phyloP scores from a whole-genome alignment of 1,284 basidiomycete species.

The Mycena sp. region DNA sequence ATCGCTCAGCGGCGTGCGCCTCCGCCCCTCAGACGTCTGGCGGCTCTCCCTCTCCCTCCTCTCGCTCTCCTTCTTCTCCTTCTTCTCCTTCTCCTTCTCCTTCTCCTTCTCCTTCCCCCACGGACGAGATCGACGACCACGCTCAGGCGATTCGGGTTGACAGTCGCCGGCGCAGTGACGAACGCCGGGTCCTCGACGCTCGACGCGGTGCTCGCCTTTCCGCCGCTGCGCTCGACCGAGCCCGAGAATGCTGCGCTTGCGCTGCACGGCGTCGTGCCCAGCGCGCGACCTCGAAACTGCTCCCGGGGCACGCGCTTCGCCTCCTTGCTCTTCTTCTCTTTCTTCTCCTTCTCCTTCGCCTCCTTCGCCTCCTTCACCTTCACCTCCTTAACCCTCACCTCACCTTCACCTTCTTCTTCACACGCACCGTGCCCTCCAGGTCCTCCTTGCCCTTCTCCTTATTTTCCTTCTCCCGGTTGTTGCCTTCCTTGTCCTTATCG shows the following conservation, averaged over 20 bases:
- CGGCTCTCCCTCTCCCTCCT: constrained; percentile 29
- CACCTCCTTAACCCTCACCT: constrained; percentile 34
- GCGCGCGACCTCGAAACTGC: constrained; percentile 70
- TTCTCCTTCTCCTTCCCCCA: constrained; percentile 47
- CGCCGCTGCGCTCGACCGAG: no score
- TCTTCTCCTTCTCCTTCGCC: constrained; percentile 48
- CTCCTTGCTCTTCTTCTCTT: constrained; percentile 43
- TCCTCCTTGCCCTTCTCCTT: no score
- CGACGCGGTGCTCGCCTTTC: no score
- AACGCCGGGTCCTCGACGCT: no score
- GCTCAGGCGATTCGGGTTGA: no score
- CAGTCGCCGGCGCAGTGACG: no score
- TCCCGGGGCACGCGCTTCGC: constrained; percentile 56
- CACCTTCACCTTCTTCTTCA: constrained; percentile 47
- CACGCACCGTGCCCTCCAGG: constrained; percentile 43
- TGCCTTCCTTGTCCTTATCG: no score
- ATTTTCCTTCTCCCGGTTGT: no score
- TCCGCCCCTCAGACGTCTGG: no score
- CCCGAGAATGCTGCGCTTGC: no score
- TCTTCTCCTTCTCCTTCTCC: constrained; percentile 44
- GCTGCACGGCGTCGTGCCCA: constrained; percentile 57
- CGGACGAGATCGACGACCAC: no score
- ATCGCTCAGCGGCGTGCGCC: no score
- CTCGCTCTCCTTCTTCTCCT: constrained; percentile 27
- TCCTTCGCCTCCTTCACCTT: constrained; percentile 34